Base-by-base conservation (phyloP, 208 protist species). In the Trichomonas vaginalis region DNA sequence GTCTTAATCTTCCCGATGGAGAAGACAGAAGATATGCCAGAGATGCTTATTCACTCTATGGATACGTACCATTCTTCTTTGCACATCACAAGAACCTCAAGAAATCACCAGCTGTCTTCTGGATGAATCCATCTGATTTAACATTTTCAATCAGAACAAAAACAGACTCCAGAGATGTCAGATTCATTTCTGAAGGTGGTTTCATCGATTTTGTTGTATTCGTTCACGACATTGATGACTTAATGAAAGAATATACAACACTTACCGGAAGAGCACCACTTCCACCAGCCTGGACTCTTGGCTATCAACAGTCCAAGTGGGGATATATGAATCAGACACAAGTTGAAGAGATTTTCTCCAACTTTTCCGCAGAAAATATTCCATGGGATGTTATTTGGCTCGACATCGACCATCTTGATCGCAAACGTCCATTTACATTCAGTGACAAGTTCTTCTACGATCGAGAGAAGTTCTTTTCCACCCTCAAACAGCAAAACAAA, bases 321-420 rank as follows among this genome's bases (percentile, higher is more conserved):
- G 97, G 97, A 90, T 99, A 99, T 97, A 97, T 98, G 86, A 98
- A 98, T 96, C 98, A 98, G 83, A 97, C 97, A n/a, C 98, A 99
- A 96, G 97, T 98, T 45, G 96, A 42, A 35, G 48, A 42, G 39
- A 83, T 97, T n/a, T 86, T 97, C 96, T 61, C 40, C 32, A 49
- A 35, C 1, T 96, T 97, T 14, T 88, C 96, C 32, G 62, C 4
- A 6, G 37, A 87, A 15, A 88, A 96, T 2, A 95, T 96, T 70
- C 96, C 96, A 21, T 95, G 96, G 96, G 99, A 99, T 97, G 98
- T 98, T 32, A 97, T 99, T 42, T 99, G 99, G 99, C 98, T 99
- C 21, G 99, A 99, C 97, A 99, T 99, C 97, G 99, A 99, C 97
- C 99, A 99, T 97, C 99, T 99, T 0, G 97, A 99, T 96, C 97